phyloP scores from a whole-genome alignment of 495 filamentous ascomycete species.

The Pseudotulostoma volvatum region DNA sequence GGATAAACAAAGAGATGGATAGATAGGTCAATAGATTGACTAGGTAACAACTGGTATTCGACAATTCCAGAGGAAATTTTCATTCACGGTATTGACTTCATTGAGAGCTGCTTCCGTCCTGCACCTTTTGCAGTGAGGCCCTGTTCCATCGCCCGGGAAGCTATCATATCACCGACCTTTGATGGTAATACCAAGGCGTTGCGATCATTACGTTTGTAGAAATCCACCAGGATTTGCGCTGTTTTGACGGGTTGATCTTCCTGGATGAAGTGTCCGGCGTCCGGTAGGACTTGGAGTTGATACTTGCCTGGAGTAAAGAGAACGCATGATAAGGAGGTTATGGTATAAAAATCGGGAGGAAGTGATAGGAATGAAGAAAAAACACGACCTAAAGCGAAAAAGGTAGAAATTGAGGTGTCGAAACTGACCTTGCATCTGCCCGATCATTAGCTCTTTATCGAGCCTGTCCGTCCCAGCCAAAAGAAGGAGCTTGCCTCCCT shows the following conservation, averaged over 20 bases:
- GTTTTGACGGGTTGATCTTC: slow-evolving; percentile 86
- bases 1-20: too few species aligned
- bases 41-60: too few species aligned
- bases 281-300: slow-evolving; percentile 83
- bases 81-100: too few species aligned
- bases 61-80: too few species aligned
- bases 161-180: slow-evolving; percentile 57
- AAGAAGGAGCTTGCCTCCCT: slow-evolving; percentile 77
- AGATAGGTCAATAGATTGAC: too few species aligned
- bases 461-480: slow-evolving; percentile 88
- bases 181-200: slow-evolving; percentile 72
- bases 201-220: slow-evolving; percentile 79
- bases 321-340: too few species aligned
- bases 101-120: too few species aligned
- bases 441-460: slow-evolving; percentile 90
- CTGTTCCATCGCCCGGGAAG: slow-evolving; percentile 29
- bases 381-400: too few species aligned
- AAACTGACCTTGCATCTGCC: slow-evolving; percentile 79
- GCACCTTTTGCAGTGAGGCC: slow-evolving; percentile 1
- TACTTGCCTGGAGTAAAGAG: slow-evolving; percentile 81
- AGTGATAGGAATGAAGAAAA: background rate
- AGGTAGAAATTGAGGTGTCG: too few species aligned
- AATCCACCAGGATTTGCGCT: slow-evolving; percentile 70
- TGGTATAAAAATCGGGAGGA: too few species aligned
- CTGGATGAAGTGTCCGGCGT: slow-evolving; percentile 91